phyloP scores from a whole-genome alignment of 352 stramenopile genomes.

The Pythium guiyangense region DNA sequence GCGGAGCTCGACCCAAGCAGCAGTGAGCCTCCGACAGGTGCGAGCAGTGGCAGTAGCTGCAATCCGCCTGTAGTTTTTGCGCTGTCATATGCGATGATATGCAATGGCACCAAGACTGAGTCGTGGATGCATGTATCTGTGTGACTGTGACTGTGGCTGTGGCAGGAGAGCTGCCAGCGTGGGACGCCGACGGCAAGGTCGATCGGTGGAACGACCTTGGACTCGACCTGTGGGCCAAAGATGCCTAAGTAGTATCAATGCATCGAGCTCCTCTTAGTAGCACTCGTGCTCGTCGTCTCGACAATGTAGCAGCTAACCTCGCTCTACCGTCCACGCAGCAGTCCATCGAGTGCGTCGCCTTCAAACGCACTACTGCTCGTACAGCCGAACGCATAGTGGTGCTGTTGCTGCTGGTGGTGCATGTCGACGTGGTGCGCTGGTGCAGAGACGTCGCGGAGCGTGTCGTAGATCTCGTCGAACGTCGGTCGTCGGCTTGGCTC shows the following conservation, averaged over 20 bases:
- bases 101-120: no score
- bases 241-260: slow-evolving; percentile 18
- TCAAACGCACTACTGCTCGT: slow-evolving; percentile 16
- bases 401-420: slow-evolving; percentile 20
- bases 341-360: slow-evolving; percentile 54
- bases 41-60: no score
- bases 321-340: slow-evolving; percentile 38
- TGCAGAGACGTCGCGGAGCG: slow-evolving; percentile 29
- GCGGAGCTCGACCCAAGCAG: slow-evolving; percentile 53
- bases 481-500: slow-evolving; percentile 44
- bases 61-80: no score
- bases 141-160: slow-evolving; percentile 7
- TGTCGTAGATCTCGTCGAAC: slow-evolving; percentile 57
- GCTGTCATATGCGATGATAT: no score
- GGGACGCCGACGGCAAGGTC: slow-evolving; percentile 50
- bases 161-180: slow-evolving; percentile 45
- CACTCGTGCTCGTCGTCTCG: not conserved
- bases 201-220: slow-evolving; percentile 80
- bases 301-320: no score
- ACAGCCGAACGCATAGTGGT: no score
- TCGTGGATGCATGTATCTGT: slow-evolving; percentile 1
- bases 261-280: not conserved
- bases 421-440: slow-evolving; percentile 24
- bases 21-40: slow-evolving; percentile 44
- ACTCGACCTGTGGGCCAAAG: slow-evolving; percentile 55